A percentile compares a stretch with the other conserved stretches of the same genome.
phyloP scores from a whole-genome alignment of 495 filamentous ascomycete genomes.

The Massariosphaeria phaeospora region DNA sequence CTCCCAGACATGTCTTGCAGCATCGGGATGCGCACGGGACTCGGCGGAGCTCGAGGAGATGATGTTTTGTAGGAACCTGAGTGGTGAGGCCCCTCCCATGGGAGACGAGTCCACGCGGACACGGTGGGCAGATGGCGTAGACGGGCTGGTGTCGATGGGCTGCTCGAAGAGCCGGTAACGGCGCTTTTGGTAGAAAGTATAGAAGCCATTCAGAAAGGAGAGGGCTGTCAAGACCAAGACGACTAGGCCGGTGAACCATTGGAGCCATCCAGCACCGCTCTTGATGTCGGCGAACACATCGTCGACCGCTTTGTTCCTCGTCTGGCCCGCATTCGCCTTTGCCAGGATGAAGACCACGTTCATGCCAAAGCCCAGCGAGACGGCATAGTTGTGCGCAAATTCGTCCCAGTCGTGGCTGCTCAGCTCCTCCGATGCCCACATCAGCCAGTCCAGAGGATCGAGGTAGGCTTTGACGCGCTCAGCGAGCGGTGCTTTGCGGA shows the following conservation, averaged over 20 bases:
- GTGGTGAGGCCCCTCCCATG: slow-evolving; percentile 65
- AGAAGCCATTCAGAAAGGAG: slow-evolving; percentile 68
- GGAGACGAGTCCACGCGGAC: slow-evolving; percentile 89
- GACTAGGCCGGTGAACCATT: slow-evolving; percentile 71
- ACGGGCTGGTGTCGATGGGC: slow-evolving; percentile 64
- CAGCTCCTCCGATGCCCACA: slow-evolving; percentile 85
- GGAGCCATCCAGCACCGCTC: slow-evolving; percentile 54
- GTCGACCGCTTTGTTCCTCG: slow-evolving; percentile 45
- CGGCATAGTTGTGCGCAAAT: slow-evolving; percentile 63
- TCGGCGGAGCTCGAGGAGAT: slow-evolving; percentile 58
- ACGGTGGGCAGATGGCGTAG: slow-evolving; percentile 81
- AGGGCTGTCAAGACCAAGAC: slow-evolving; percentile 61
- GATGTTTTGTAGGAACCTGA: slow-evolving; percentile 68
- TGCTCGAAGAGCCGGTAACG: slow-evolving; percentile 90
- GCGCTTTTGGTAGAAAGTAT: slow-evolving; percentile 76
- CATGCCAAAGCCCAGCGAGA: slow-evolving; percentile 64
- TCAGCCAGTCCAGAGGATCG: slow-evolving; percentile 80
- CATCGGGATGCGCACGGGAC: slow-evolving; percentile 77
- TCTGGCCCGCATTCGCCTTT: slow-evolving; percentile 60
- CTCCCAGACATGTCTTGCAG: slow-evolving; percentile 89
- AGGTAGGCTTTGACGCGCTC: slow-evolving; percentile 74
- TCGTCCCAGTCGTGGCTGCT: slow-evolving; percentile 87
- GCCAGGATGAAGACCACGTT: slow-evolving; percentile 81
- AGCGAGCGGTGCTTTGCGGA: slow-evolving; percentile 68
- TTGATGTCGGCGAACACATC: slow-evolving; percentile 76